These are phyloP conservation scores for Solanum pennellii DNA, from an alignment of 257 asterid genomes.

Conservation along the genomic window DNA sequence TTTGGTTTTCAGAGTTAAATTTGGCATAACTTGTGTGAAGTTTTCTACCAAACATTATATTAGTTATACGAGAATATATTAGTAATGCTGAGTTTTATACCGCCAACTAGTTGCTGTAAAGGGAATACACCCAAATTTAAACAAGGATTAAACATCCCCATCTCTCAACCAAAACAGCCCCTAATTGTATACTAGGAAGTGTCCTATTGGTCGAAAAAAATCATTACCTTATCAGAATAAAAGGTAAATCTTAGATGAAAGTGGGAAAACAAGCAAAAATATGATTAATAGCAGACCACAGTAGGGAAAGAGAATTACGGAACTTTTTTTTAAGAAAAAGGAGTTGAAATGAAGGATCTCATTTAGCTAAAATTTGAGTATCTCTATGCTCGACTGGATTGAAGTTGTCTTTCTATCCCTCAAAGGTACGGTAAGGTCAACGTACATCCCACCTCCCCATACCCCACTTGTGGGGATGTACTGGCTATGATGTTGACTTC, in stretches of 20 bases:
- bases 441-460: neutral
- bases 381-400: neutral
- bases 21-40: neutral
- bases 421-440: neutral
- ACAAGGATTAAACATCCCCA: neutral
- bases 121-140: neutral
- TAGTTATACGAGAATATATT: neutral
- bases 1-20: neutral
- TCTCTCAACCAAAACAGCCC: neutral
- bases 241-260: neutral
- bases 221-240: neutral
- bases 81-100: neutral
- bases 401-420: neutral
- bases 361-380: neutral
- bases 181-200: neutral
- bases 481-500: neutral
- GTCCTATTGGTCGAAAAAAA: neutral
- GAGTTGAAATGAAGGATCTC: neutral
- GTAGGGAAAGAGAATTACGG: neutral
- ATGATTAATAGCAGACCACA: neutral
- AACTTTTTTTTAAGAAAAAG: neutral
- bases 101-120: neutral
- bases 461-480: neutral
- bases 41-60: neutral
- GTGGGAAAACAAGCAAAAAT: neutral